A percentile compares a stretch with the other conserved stretches of the same genome.
Evolutionary conservation across 805 yeast genomes (phyloP).

Genomic region (Candida khao-thaluensis): DNA sequence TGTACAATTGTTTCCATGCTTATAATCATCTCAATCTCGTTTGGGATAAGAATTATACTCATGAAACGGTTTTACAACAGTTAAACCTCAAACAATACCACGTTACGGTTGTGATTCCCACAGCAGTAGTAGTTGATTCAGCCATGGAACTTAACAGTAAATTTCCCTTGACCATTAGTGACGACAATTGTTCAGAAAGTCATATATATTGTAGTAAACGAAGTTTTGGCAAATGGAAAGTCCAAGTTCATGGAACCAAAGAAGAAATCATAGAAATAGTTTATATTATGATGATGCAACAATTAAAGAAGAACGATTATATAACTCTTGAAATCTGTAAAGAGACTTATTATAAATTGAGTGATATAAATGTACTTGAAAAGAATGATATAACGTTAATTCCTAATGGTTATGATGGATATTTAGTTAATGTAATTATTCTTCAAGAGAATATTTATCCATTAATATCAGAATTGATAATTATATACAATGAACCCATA

Average conservation of each 20-base stretch:
- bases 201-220: slow-evolving; percentile 6
- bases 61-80: neutral
- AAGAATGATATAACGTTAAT: slow-evolving; percentile 8
- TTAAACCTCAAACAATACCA: neutral
- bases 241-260: slow-evolving; percentile 6
- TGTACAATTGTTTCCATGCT: slow-evolving; percentile 2
- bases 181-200: neutral
- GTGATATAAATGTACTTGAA: slow-evolving; percentile 3
- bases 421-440: slow-evolving; percentile 8
- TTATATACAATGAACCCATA: slow-evolving; percentile 4
- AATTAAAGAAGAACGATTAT: slow-evolving; percentile 7
- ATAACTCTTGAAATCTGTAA: slow-evolving; percentile 11
- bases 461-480: slow-evolving; percentile 8
- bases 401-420: slow-evolving; percentile 13
- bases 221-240: slow-evolving; percentile 12
- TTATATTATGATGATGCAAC: slow-evolving; percentile 3
- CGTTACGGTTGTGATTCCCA: slow-evolving; percentile 1
- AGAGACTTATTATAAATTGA: neutral
- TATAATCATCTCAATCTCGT: slow-evolving; percentile 2
- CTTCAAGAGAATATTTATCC: slow-evolving; percentile 8
- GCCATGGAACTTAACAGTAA: neutral
- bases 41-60: slow-evolving; percentile 5
- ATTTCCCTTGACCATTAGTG: neutral
- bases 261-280: slow-evolving; percentile 4
- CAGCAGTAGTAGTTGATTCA: neutral